A percentile compares a stretch with the other conserved stretches of the same genome.
Evolutionary conservation across 108 stramenopile species (phyloP).

Genomic region (Pseudonitzschia delicatissima): DNA sequence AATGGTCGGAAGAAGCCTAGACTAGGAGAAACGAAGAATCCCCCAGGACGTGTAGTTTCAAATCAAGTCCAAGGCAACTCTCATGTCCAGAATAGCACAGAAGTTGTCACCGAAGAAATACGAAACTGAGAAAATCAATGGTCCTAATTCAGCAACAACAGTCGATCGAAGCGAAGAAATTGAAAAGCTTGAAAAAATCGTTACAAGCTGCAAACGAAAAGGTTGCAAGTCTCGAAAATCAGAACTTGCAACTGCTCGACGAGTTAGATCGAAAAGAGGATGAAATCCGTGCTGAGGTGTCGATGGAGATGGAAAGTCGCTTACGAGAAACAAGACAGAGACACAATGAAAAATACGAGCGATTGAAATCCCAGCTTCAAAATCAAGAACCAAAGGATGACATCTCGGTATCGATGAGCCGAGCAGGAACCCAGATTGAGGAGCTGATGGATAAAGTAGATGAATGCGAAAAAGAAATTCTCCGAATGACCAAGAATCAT

Average conservation of each 20-base stretch:
- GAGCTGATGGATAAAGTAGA: slow-evolving; percentile 72
- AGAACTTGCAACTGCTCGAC: slow-evolving; percentile 41
- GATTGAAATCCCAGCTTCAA: slow-evolving; percentile 39
- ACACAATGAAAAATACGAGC: slow-evolving; percentile 55
- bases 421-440: slow-evolving; percentile 47
- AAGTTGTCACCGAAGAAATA: slow-evolving; percentile 41
- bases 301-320: slow-evolving; percentile 71
- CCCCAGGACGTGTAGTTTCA: no score
- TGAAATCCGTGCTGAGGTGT: slow-evolving; percentile 71
- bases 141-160: no score
- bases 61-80: slow-evolving; percentile 2
- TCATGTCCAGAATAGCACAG: slow-evolving; percentile 5
- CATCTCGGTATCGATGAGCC: slow-evolving; percentile 24
- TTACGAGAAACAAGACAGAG: slow-evolving; percentile 52
- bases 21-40: neutral
- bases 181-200: slow-evolving; percentile 31
- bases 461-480: slow-evolving; percentile 86
- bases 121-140: no score
- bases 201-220: slow-evolving; percentile 11
- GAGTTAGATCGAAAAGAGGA: slow-evolving; percentile 56
- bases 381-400: slow-evolving; percentile 5
- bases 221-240: slow-evolving; percentile 36
- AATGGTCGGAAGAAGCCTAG: slow-evolving; percentile 36
- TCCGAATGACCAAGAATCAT: slow-evolving; percentile 69
- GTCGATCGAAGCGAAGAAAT: slow-evolving; percentile 18